These are phyloP conservation scores for Fusarium nelsonii DNA, from an alignment of 2,329 filamentous ascomycete species.

Conservation along the genomic window DNA sequence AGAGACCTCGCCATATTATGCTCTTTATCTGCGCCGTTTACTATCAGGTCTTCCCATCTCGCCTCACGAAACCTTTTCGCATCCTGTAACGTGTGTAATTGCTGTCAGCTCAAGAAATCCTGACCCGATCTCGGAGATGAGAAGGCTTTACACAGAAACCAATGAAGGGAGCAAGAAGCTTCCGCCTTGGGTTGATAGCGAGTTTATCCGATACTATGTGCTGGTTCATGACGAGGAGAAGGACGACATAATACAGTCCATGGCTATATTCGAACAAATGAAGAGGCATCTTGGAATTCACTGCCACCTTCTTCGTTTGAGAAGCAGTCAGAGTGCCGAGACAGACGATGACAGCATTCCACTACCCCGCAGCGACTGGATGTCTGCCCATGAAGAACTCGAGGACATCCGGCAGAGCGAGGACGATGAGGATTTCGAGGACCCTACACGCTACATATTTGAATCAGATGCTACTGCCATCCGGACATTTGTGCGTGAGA, in stretches of 20 bases:
- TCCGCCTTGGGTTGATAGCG: slow-evolving; percentile 88
- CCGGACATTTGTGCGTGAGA: slow-evolving; percentile 89
- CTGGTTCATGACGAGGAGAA: slow-evolving; percentile 96
- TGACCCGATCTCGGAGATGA: slow-evolving; percentile 86
- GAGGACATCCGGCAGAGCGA: slow-evolving; percentile 77
- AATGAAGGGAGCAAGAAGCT: slow-evolving; percentile 79
- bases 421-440: slow-evolving; percentile 75
- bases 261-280: slow-evolving; percentile 96
- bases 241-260: slow-evolving; percentile 91
- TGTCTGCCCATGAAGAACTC: slow-evolving; percentile 87
- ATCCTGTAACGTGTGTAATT: slow-evolving; percentile 94
- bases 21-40: slow-evolving; percentile 84
- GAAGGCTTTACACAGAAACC: slow-evolving; percentile 87
- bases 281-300: slow-evolving; percentile 97
- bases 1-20: slow-evolving; percentile 82
- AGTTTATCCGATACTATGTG: slow-evolving; percentile 96
- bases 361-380: slow-evolving; percentile 87
- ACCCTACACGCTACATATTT: slow-evolving; percentile 83
- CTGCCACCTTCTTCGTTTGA: slow-evolving; percentile 88
- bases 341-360: slow-evolving; percentile 92
- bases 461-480: slow-evolving; percentile 93
- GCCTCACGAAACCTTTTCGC: slow-evolving; percentile 92
- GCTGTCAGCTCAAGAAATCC: slow-evolving; percentile 91
- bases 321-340: slow-evolving; percentile 85
- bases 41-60: slow-evolving; percentile 82